phyloP scores from a whole-genome alignment of 2,329 filamentous ascomycete genomes.

The Cylindrodendrum hubeiense region DNA sequence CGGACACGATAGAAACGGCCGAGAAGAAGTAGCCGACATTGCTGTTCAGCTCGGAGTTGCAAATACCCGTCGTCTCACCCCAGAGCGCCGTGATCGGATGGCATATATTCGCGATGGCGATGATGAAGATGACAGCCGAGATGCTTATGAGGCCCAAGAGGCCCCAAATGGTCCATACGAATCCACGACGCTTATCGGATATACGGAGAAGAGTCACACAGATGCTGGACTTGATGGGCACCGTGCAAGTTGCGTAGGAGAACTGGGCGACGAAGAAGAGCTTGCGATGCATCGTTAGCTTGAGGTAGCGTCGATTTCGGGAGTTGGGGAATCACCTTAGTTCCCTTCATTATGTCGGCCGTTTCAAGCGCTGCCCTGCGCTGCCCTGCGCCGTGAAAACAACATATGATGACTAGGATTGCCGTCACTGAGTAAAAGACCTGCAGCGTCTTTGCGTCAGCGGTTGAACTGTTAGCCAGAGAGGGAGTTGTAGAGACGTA shows the following conservation, averaged over 20 bases:
- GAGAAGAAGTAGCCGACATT: slow-evolving; percentile 44
- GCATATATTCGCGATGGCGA: slow-evolving; percentile 40
- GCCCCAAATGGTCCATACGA: slow-evolving; percentile 30
- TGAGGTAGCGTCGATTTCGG: neutral
- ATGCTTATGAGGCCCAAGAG: slow-evolving; percentile 28
- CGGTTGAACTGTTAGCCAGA: neutral
- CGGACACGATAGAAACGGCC: slow-evolving; percentile 41
- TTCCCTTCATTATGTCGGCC: slow-evolving; percentile 27
- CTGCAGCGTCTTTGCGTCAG: neutral
- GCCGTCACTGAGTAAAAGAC: slow-evolving; percentile 32
- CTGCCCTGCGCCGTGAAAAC: slow-evolving; percentile 34
- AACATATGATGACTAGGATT: slow-evolving; percentile 34
- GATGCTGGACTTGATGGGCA: slow-evolving; percentile 45
- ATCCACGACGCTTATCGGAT: slow-evolving; percentile 30
- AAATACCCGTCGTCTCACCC: slow-evolving; percentile 34
- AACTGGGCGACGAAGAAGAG: slow-evolving; percentile 39
- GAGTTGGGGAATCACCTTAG: slow-evolving; percentile 28
- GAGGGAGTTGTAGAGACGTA: neutral
- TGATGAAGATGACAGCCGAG: slow-evolving; percentile 34
- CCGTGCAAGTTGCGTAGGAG: slow-evolving; percentile 35
- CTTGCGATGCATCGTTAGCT: slow-evolving; percentile 10
- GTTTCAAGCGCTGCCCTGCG: neutral
- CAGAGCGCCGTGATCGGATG: slow-evolving; percentile 42
- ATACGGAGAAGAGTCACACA: slow-evolving; percentile 46
- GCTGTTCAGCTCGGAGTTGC: slow-evolving; percentile 30